These are phyloP conservation scores for Alloteropsis semialata DNA, from an alignment of 176 grass and related monocot genomes.

Conservation along the genomic window DNA sequence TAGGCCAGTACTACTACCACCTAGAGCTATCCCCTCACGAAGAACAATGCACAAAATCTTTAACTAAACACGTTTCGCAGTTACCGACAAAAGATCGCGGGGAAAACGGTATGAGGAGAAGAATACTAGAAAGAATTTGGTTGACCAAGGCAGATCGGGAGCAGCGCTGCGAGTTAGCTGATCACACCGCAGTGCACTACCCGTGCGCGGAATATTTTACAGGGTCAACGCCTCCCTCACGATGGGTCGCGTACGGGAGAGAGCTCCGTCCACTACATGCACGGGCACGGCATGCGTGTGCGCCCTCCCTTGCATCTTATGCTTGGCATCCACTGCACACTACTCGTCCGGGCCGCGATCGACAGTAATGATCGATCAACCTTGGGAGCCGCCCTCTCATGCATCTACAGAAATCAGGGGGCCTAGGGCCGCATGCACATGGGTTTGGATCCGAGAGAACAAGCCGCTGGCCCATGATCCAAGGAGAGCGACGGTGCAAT, in stretches of 20 bases:
- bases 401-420: constrained; percentile 38
- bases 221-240: constrained; percentile 28
- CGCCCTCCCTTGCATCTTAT: constrained; percentile 16
- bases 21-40: neutral
- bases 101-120: neutral
- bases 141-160: constrained; percentile 42
- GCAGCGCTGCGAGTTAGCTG: neutral
- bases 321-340: constrained; percentile 17
- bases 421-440: constrained; percentile 40
- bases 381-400: constrained; percentile 29
- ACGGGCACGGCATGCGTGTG: constrained; percentile 15
- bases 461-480: constrained; percentile 51
- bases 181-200: constrained; percentile 13
- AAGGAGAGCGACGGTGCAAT: constrained; percentile 5
- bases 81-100: neutral
- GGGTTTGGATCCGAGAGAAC: constrained; percentile 33
- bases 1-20: neutral
- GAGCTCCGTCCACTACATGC: constrained; percentile 16
- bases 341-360: neutral
- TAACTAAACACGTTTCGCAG: neutral
- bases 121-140: constrained; percentile 4
- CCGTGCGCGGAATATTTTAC: constrained; percentile 35
- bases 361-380: constrained; percentile 37
- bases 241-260: constrained; percentile 34
- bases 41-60: neutral